Evolutionary conservation across 2,329 filamentous ascomycete species (phyloP).

Genomic region (Apiospora pterosperma): DNA sequence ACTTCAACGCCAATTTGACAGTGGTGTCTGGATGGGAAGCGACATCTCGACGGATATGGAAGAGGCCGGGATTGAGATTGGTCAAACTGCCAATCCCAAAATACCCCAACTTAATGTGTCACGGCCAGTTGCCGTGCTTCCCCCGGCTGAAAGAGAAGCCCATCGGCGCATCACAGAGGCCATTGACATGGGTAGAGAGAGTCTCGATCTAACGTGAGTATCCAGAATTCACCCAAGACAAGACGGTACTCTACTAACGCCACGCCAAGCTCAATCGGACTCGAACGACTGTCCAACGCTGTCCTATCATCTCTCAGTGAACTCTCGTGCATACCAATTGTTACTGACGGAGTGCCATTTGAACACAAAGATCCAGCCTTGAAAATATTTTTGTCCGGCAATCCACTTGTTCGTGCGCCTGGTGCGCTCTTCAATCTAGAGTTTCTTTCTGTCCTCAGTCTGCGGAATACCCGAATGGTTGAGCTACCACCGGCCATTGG

Average conservation of each 20-base stretch:
- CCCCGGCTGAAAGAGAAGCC: constrained; percentile 41
- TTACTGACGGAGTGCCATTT: constrained; percentile 56
- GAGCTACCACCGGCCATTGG: constrained; percentile 59
- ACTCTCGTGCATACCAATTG: constrained; percentile 51
- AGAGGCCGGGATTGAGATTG: constrained; percentile 34
- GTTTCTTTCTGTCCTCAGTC: constrained; percentile 60
- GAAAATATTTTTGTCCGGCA: constrained; percentile 59
- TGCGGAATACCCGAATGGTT: constrained; percentile 60
- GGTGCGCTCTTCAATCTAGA: constrained; percentile 59
- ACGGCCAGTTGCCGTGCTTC: constrained; percentile 23
- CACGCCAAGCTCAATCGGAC: constrained; percentile 35
- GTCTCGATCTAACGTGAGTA: constrained; percentile 59
- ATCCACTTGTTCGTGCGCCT: constrained; percentile 54
- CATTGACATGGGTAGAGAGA: constrained; percentile 56
- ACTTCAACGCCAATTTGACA: constrained; percentile 61
- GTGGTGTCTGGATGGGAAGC: constrained; percentile 66
- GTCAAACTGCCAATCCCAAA: constrained; percentile 28
- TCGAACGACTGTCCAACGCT: constrained; percentile 52
- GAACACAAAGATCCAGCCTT: constrained; percentile 55
- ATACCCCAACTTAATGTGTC: constrained; percentile 34
- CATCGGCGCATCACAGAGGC: constrained; percentile 46
- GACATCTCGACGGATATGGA: constrained; percentile 49
- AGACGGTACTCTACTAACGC: neutral
- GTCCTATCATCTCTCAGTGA: constrained; percentile 55
- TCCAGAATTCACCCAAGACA: neutral